These are phyloP conservation scores for Cercophora sp. DNA, from an alignment of 495 filamentous ascomycete genomes.

Conservation along the genomic window DNA sequence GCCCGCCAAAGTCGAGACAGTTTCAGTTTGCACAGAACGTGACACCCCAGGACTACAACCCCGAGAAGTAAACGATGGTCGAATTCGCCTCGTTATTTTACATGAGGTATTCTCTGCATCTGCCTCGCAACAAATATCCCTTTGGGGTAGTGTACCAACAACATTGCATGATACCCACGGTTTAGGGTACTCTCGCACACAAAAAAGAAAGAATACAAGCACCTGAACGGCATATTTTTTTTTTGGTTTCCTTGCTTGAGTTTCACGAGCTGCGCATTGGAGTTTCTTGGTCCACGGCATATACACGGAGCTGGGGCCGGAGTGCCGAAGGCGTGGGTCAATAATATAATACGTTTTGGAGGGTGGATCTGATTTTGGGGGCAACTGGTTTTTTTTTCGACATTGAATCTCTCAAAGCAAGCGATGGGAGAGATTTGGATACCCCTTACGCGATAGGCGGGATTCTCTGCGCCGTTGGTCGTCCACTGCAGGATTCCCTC, in stretches of 20 bases:
- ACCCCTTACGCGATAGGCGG: constrained; percentile 1
- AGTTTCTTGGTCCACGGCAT: neutral
- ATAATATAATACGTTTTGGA: constrained; percentile 17
- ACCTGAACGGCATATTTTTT: neutral
- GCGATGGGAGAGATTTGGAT: constrained; percentile 5
- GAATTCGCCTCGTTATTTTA: too few species aligned
- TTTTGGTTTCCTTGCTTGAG: neutral
- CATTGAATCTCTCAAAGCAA: neutral
- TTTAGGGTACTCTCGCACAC: too few species aligned
- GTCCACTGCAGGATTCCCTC: neutral
- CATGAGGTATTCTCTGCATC: too few species aligned
- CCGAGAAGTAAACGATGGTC: constrained; percentile 22
- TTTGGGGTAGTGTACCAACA: too few species aligned
- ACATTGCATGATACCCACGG: too few species aligned
- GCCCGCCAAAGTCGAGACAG: constrained; percentile 35
- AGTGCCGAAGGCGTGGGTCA: neutral
- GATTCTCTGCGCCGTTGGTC: neutral
- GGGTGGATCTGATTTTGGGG: neutral
- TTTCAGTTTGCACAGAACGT: constrained; percentile 50
- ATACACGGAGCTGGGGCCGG: neutral
- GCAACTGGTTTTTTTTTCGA: neutral
- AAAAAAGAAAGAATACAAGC: neutral
- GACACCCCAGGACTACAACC: constrained; percentile 43
- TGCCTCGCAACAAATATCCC: too few species aligned
- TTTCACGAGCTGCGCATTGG: neutral